These are phyloP conservation scores for Dunaliella primolecta DNA, from an alignment of 139 green algal species.

Conservation along the genomic window DNA sequence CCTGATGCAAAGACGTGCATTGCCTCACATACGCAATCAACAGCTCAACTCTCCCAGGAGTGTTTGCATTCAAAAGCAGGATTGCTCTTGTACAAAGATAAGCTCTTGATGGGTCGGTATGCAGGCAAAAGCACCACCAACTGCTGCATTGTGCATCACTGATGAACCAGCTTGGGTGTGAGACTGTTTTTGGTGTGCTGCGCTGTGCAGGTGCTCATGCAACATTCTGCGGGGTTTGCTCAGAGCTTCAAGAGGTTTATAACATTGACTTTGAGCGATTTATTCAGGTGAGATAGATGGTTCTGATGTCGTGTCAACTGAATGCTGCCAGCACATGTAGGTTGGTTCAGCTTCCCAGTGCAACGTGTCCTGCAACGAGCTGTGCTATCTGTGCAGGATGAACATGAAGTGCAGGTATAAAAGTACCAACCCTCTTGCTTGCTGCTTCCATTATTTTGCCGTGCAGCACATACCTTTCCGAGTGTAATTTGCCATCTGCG, in stretches of 20 bases:
- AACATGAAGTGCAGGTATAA: background rate
- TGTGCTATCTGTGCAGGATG: conserved; percentile 15
- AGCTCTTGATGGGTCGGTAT: too few species aligned
- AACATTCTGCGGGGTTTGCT: conserved; percentile 27
- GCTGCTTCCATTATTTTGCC: background rate
- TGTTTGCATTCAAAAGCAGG: too few species aligned
- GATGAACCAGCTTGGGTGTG: too few species aligned
- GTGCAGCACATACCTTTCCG: background rate
- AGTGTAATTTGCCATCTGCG: background rate
- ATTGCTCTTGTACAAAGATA: too few species aligned
- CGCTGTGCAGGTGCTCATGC: conserved; percentile 1
- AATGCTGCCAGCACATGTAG: background rate
- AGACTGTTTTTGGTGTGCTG: too few species aligned
- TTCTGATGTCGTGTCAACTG: background rate
- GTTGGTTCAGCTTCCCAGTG: background rate
- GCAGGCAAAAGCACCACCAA: too few species aligned
- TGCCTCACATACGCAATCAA: too few species aligned
- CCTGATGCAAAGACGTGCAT: too few species aligned
- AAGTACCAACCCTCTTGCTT: background rate
- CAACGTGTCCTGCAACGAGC: background rate
- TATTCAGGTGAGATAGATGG: conserved; percentile 20
- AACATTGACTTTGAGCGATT: conserved; percentile 41
- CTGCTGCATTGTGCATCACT: too few species aligned
- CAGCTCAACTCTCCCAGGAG: too few species aligned
- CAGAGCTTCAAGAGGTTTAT: conserved; percentile 29